Base-by-base conservation (phyloP, 2,329 filamentous ascomycete genomes). In the Trichoderma aggressivum region DNA sequence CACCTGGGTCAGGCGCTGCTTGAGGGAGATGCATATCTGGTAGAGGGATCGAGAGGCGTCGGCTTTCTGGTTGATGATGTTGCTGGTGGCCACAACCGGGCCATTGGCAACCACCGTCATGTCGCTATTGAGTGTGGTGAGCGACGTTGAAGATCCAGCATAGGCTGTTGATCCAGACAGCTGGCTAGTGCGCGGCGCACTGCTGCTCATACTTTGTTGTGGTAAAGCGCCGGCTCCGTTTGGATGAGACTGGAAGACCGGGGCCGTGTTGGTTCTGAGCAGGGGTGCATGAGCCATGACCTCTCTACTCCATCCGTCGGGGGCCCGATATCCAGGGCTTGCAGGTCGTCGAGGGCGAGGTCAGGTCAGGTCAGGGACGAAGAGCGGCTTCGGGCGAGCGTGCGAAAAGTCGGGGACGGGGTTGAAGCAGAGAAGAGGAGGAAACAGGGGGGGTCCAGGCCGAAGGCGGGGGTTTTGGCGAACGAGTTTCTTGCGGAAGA, bases 1-100 rank as follows among this genome's bases (percentile, higher is more conserved):
- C 10, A 98, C 94, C 75, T 92, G 91, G 70, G 90, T 87, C 73
- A 99, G 85, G 74, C 96, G 90, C 82, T 91, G 90, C 79, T 93
- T 93, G 73, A 98, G 86, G 68, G 91, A 90, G 75, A 97, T 88
- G 80, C 96, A 98, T 81, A 97, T 97, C 82, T 98, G 95, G 82
- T 97, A 99, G 28, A 99, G 89, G 12, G 94, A 98, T 72, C 91
- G 88, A 70, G 93, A 93, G 75, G 96, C 94, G 80, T 97, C 94
- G 80, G 94, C 96, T 80, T 93, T 92, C 82, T 95, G 93, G 83
- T 99, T 99, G 86, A 99, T 97, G 80, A 99, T 97, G 81, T 97
- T 98, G 80, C 92, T 88, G 72, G 92, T 94, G 72, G 94, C 92
- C 77, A 93, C 84, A 73, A 94, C 88, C 72, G 88, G 88, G 59